Base-by-base conservation (phyloP, 345 rosid species). In the Gynandropsis gynandra region DNA sequence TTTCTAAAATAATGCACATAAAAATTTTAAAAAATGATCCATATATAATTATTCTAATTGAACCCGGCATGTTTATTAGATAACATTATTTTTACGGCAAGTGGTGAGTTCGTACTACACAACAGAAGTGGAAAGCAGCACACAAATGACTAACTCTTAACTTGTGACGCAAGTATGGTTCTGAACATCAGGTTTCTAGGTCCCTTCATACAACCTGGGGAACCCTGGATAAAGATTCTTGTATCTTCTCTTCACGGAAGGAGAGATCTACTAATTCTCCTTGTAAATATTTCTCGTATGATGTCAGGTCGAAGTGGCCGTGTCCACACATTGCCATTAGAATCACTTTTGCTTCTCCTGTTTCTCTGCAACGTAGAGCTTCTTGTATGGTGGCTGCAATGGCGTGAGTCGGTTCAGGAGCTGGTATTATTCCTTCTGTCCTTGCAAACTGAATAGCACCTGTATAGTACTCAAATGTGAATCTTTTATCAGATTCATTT, bases 261-360 rank as follows among this genome's bases (percentile, higher is more conserved):
- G 87, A 71, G 69, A 90, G 73, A 62, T 87, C 96, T 29, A 81
- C 66, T 83, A 89, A 43, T 1, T 75, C 68, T 21, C 98, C 98
- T 64, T 58, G 73, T 75, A 89, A 65, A 45, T 76, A 89, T 51
- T 75, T 89, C 42, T 86, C 96, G 48, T 89, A 89, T 8, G 98
- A 63, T 2, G 87, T 9, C 50, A 90, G 77, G 62, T 90, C 96
- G 29, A 90, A 90, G 61, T 90, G 98, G 55, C 98, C 98, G 50
- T 90, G 98, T 19, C 98, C 98, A 67, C 98, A 86, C 95, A 83
- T 80, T 9, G 92, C 95, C 71, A 59, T 87, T 7, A 90, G 80
- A 72, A 90, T 90, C 21, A 87, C 96, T 73, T 84, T 86, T 8
- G 74, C 71, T 70, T 87, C 95, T 53, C 98, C 89, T 0, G 80